phyloP scores from a whole-genome alignment of 78 protist species.

The Bodo saltans region DNA sequence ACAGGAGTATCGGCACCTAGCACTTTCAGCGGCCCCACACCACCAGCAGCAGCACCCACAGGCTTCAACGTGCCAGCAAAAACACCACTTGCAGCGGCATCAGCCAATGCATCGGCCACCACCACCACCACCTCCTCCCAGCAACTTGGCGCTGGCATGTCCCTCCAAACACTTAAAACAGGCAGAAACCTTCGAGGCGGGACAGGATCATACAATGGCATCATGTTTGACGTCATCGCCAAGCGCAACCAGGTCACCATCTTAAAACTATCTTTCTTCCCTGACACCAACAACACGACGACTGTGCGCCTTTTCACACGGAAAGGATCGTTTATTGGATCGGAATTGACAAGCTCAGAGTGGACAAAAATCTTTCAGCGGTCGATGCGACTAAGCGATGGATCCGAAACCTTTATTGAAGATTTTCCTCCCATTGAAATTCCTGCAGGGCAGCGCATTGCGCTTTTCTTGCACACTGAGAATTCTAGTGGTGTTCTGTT shows the following conservation, averaged over 20 bases:
- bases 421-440: background rate
- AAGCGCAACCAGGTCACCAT: background rate
- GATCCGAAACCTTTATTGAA: background rate
- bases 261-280: background rate
- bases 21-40: no score
- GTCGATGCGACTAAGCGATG: background rate
- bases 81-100: no score
- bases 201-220: background rate
- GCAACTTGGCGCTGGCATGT: no score
- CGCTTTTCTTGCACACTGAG: background rate
- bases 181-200: background rate
- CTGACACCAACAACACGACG: background rate
- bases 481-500: background rate
- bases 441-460: background rate
- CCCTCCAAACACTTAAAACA: no score
- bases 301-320: background rate
- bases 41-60: no score
- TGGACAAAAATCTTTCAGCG: background rate
- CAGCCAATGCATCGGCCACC: no score
- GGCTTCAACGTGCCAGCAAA: no score
- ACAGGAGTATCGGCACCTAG: no score
- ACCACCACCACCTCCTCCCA: no score
- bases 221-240: background rate
- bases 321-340: background rate
- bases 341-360: background rate